Evolutionary conservation across 129 eudicot species (phyloP).

Genomic region (Daucus carota): DH1_v3.0 NC_030381.2:55737001-55737500

Average conservation of each 20-base stretch:
- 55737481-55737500: constrained; percentile 75
- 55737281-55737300: neutral
- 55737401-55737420: constrained; percentile 84
- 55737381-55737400: neutral
- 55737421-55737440: constrained; percentile 95
- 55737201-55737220: neutral
- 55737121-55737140: neutral
- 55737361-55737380: neutral
- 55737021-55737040: neutral
- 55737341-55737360: too few species aligned
- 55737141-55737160: neutral
- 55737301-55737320: neutral
- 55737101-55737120: neutral
- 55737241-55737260: neutral
- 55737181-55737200: neutral
- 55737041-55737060: neutral
- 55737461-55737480: constrained; percentile 85
- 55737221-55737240: neutral
- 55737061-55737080: neutral
- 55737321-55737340: neutral
- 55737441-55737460: constrained; percentile 84
- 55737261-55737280: neutral
- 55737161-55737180: neutral
- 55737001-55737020: neutral
- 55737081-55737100: neutral